Evolutionary conservation across 345 rosid species (phyloP).

Genomic region (Mercurialis annua): DNA sequence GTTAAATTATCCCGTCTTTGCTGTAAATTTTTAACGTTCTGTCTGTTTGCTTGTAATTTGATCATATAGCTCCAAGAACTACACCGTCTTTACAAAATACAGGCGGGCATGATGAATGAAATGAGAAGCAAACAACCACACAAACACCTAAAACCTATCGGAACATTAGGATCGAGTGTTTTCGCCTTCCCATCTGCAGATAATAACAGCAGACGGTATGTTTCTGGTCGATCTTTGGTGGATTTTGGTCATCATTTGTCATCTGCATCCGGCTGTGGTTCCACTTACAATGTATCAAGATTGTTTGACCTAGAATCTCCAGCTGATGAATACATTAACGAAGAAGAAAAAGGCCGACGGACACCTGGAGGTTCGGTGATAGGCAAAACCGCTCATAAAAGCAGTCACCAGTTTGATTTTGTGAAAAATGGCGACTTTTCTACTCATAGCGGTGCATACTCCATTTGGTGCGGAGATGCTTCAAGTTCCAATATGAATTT

Average conservation of each 20-base stretch:
- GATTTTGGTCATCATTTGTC: slow-evolving; percentile 16
- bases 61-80: slow-evolving; percentile 56
- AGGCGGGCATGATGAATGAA: slow-evolving; percentile 72
- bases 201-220: slow-evolving; percentile 15
- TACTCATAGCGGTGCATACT: slow-evolving; percentile 1
- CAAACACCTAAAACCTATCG: slow-evolving; percentile 23
- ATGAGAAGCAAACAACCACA: slow-evolving; percentile 43
- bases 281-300: slow-evolving; percentile 34
- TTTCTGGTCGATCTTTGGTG: slow-evolving; percentile 12
- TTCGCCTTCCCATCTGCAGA: slow-evolving; percentile 27
- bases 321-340: slow-evolving; percentile 46
- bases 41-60: slow-evolving; percentile 6
- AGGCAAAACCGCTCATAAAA: slow-evolving; percentile 14
- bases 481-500: slow-evolving; percentile 17
- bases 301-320: slow-evolving; percentile 64
- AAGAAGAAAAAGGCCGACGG: slow-evolving; percentile 34
- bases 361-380: slow-evolving; percentile 25
- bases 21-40: not conserved
- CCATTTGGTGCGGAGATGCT: slow-evolving; percentile 33
- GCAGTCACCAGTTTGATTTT: slow-evolving; percentile 21
- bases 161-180: slow-evolving; percentile 29
- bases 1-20: not conserved
- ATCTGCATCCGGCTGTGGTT: slow-evolving; percentile 28
- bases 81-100: slow-evolving; percentile 68
- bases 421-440: slow-evolving; percentile 19